Percentiles rank a stretch among this genome's conserved stretches.
Evolutionary conservation across 768 basidiomycete species (phyloP).

Genomic region (Mycena chlorophos): DNA sequence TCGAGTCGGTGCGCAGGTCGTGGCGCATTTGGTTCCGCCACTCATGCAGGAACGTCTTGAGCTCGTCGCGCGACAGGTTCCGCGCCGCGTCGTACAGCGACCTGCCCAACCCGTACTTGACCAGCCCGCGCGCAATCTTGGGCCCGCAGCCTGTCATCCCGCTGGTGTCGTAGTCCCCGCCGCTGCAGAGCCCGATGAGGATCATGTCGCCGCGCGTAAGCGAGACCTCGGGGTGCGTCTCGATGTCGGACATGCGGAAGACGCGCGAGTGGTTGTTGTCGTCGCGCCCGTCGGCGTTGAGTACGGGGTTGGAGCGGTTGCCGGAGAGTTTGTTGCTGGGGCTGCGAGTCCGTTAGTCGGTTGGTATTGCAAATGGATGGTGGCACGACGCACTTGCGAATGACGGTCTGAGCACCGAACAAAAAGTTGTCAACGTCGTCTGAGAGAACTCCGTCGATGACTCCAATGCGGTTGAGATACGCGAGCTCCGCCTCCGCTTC

Average conservation of each 20-base stretch:
- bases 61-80: constrained; percentile 42
- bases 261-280: constrained; percentile 69
- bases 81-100: constrained; percentile 60
- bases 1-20: constrained; percentile 71
- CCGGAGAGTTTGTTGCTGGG: constrained; percentile 73
- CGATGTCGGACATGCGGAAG: constrained; percentile 44
- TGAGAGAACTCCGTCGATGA: constrained; percentile 86
- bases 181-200: constrained; percentile 81
- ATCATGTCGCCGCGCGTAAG: constrained; percentile 75
- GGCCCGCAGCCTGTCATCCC: constrained; percentile 70
- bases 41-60: constrained; percentile 53
- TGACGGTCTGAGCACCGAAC: constrained; percentile 81
- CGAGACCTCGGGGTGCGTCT: constrained; percentile 38
- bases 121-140: constrained; percentile 73
- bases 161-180: constrained; percentile 84
- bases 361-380: not conserved
- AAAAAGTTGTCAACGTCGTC: constrained; percentile 94
- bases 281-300: constrained; percentile 67
- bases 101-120: constrained; percentile 80
- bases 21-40: constrained; percentile 66
- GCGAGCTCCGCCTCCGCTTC: constrained; percentile 96
- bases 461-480: constrained; percentile 74
- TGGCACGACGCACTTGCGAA: constrained; percentile 70
- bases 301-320: constrained; percentile 60
- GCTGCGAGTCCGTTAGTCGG: constrained; percentile 38